A percentile compares a stretch with the other conserved stretches of the same genome.
Evolutionary conservation across 148 eudicot genomes (phyloP).

Genomic region (Chenopodium formosanum): DNA sequence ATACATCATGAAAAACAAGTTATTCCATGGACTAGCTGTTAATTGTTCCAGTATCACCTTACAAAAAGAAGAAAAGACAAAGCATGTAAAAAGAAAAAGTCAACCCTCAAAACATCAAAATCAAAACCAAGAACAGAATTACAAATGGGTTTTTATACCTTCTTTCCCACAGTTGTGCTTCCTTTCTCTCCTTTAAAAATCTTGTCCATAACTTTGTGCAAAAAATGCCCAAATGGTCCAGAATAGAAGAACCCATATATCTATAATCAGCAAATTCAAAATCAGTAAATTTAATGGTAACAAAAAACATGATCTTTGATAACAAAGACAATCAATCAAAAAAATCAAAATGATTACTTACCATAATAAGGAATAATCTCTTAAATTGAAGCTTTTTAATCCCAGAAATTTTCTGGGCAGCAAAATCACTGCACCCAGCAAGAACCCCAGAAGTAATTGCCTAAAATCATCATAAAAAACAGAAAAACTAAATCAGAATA

Average conservation of each 20-base stretch:
- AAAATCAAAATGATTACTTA: conserved; percentile 12
- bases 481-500: conserved; percentile 13
- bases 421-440: conserved; percentile 52
- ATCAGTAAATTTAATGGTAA: not conserved
- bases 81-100: not conserved
- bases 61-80: not conserved
- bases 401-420: conserved; percentile 67
- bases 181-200: conserved; percentile 53
- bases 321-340: no score
- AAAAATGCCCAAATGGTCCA: conserved; percentile 63
- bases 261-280: conserved; percentile 31
- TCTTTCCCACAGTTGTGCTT: conserved; percentile 51
- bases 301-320: not conserved
- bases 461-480: conserved; percentile 26
- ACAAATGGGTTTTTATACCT: conserved; percentile 29
- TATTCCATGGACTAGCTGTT: conserved; percentile 63
- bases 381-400: conserved; percentile 46
- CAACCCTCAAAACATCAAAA: not conserved
- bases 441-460: conserved; percentile 59
- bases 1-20: conserved; percentile 62
- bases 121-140: not conserved
- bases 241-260: conserved; percentile 54
- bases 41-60: conserved; percentile 66
- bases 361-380: conserved; percentile 54
- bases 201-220: conserved; percentile 52